A percentile compares a stretch with the other conserved stretches of the same genome.
Conservation (phyloP, 257 asterid species). For the Ehretia macrophylla region DNA sequence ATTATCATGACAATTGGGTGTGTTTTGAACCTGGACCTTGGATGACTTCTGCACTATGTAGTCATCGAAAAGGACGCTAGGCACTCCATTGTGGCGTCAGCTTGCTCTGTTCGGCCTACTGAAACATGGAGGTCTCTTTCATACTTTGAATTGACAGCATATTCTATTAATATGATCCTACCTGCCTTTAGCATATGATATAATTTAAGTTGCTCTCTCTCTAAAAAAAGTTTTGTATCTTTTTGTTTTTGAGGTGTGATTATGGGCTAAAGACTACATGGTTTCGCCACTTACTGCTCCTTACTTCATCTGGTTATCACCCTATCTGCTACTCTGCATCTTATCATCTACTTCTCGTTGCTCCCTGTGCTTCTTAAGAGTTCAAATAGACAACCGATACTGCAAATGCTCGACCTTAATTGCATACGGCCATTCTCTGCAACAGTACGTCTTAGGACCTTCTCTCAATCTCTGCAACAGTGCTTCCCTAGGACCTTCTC, state of each 20-base stretch:
- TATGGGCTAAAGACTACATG: slow-evolving; percentile 29
- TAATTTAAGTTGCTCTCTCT: slow-evolving; percentile 9
- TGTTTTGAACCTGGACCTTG: slow-evolving; percentile 10
- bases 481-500: slow-evolving; percentile 12
- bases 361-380: slow-evolving; percentile 13
- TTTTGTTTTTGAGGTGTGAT: slow-evolving; percentile 31
- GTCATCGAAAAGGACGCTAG: slow-evolving; percentile 7
- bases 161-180: slow-evolving; percentile 5
- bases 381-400: slow-evolving; percentile 7
- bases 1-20: slow-evolving; percentile 10
- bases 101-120: slow-evolving; percentile 20
- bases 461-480: neutral
- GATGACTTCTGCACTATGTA: slow-evolving; percentile 15
- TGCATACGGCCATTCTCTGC: no score
- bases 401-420: slow-evolving; percentile 2
- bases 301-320: slow-evolving; percentile 14
- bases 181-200: slow-evolving; percentile 1
- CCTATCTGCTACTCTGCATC: slow-evolving; percentile 19
- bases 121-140: slow-evolving; percentile 20
- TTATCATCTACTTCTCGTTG: neutral
- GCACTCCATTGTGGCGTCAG: slow-evolving; percentile 8
- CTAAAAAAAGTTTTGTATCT: slow-evolving; percentile 22
- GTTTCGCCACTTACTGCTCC: slow-evolving; percentile 25
- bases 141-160: slow-evolving; percentile 10
- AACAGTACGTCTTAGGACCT: no score